Evolutionary conservation across 2,329 filamentous ascomycete species (phyloP), one percentile per base, ranked within the genome.

Genomic region (Aspergillus felis): DNA sequence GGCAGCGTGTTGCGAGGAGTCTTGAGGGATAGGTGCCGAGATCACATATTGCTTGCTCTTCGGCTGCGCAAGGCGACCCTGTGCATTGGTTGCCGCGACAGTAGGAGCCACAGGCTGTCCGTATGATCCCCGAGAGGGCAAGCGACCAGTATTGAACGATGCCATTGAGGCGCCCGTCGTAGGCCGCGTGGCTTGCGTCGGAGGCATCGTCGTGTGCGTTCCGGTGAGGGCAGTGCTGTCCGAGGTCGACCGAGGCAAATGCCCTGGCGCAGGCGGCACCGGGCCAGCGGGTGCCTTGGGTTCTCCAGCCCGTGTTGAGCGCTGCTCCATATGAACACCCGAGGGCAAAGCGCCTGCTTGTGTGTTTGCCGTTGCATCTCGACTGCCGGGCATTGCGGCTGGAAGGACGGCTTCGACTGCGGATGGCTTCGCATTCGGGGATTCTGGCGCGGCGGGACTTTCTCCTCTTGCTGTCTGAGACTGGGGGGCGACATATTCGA

Each of bases 401-500:
- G 85, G 81, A 69, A 88, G 88, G 35, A 65, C 59, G 50, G 64
- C 61, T 51, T 62, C 64, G 12, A 56, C 29, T 50, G 60, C 61
- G 38, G 69, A 65, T 27, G 62, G 51, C 47, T 57, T 59, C 7
- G 62, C 55, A 47, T 57, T 29, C 32, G 56, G 57, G 9, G 61
- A 55, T 27, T 57, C 53, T 17, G 52, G 49, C 3, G 53, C 58
- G 29, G 51, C 38, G 12, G 61, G 53, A 1, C 59, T 50, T 61
- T 84, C 84, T 29, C 89, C 91, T 62, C 93, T 85, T 61, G 88
- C 84, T 0, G 93, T 97, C 69, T 93, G 87, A 5, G 91, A 95
- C 27, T 88, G 87, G 25, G 94, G 94, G 22, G 92, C 90, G 56
- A 97, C 94, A 74, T 99, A 99, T 78, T 99, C 94, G 60, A 99